Evolutionary conservation across 2,329 filamentous ascomycete genomes (phyloP).

Genomic region (Orbilia javanica): DNA sequence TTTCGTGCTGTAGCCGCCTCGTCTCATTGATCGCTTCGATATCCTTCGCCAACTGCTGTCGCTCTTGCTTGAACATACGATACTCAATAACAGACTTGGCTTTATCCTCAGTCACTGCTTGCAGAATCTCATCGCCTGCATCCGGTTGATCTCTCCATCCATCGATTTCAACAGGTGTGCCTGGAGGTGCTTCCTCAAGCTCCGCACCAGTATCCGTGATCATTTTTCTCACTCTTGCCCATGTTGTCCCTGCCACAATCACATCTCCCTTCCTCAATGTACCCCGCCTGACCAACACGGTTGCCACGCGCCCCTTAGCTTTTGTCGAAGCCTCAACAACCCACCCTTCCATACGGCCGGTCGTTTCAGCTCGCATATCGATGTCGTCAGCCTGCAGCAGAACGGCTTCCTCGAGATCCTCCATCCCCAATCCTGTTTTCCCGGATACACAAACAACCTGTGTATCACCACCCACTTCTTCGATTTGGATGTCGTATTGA

Average conservation of each 20-base stretch:
- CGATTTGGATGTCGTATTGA: constrained; percentile 85
- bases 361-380: constrained; percentile 83
- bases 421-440: constrained; percentile 92
- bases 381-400: constrained; percentile 87
- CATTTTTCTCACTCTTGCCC: constrained; percentile 85
- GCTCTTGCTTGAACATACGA: constrained; percentile 78
- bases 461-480: constrained; percentile 94
- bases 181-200: constrained; percentile 81
- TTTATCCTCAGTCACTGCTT: constrained; percentile 76
- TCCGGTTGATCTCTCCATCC: constrained; percentile 92
- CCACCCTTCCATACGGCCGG: constrained; percentile 89
- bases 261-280: constrained; percentile 84
- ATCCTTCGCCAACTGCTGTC: constrained; percentile 74
- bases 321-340: constrained; percentile 92
- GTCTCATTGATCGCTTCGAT: constrained; percentile 82
- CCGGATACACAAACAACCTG: constrained; percentile 92
- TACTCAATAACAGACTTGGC: constrained; percentile 84
- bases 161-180: constrained; percentile 89
- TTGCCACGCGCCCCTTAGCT: constrained; percentile 80
- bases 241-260: constrained; percentile 88
- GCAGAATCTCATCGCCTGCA: constrained; percentile 87
- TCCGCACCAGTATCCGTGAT: constrained; percentile 84
- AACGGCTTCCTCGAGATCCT: constrained; percentile 90
- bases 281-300: constrained; percentile 87
- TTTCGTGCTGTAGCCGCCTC: constrained; percentile 74